Base-by-base conservation (phyloP, 306 rosid species). In the Quercus gilva region DNA sequence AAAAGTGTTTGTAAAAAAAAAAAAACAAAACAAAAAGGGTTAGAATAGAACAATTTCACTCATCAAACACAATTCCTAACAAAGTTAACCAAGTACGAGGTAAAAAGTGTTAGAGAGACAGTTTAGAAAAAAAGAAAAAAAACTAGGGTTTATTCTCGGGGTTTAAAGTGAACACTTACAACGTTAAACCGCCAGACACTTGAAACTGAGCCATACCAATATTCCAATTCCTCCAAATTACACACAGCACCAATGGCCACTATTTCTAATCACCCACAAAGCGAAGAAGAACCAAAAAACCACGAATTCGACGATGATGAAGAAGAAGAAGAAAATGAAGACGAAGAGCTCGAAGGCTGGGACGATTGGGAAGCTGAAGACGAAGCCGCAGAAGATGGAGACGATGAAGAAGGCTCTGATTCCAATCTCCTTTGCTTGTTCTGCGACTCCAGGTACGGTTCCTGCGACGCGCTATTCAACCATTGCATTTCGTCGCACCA, bases 401-500 rank as follows among this genome's bases (percentile, higher is more conserved):
- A 78, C 29, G 85, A 43, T 29, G 86, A 58, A 3, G 91, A 79
- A 37, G 82, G 71, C 14, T 64, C 61, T 18, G 86, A 86, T 71
- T 77, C 80, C 2, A 85, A 78, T 69, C 83, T 86, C 14, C 70
- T 80, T 29, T 95, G 99, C 75, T 78, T 95, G 10, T 93, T 95
- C 92, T 95, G 99, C 31, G 90, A 91, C 59, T 88, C 84, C 63
- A 78, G 19, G 23, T 89, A 43, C 80, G 58, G 14, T 64, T 81
- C 82, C 14, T 86, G 85, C 81, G 75, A 57, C 19, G 70, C 89
- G 6, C 73, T 95, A 55, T 91, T 91, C 75, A 84, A 83, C 3
- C 99, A 95, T 65, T 95, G 98, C 76, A 64, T 31, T 23, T 79
- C 86, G 3, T 3, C 63, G 74, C 99, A 95, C 81, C 83, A 71